These are phyloP conservation scores for Lipomyces yamadae DNA, from an alignment of 805 yeast species.

Conservation along the genomic window DNA sequence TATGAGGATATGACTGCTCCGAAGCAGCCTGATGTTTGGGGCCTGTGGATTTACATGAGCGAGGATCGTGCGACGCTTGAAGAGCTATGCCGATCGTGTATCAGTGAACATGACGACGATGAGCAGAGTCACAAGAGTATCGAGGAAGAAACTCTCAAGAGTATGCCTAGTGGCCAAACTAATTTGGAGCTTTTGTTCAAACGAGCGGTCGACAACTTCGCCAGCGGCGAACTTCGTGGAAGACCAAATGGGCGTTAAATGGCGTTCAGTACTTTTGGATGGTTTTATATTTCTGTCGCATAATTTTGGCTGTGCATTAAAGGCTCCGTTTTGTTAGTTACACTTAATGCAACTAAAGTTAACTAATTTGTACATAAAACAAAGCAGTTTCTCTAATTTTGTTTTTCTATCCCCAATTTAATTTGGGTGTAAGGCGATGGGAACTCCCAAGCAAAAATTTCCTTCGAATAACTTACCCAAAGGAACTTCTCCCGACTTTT, in stretches of 20 bases:
- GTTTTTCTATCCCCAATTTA: no score
- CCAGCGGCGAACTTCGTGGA: conserved; percentile 10
- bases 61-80: conserved; percentile 27
- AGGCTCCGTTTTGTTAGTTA: not conserved
- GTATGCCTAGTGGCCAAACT: conserved; percentile 5
- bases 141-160: conserved; percentile 1
- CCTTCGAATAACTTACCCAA: no score
- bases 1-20: conserved; percentile 27
- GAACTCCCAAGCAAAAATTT: no score
- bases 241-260: not conserved
- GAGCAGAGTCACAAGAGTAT: conserved; percentile 2
- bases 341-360: no score
- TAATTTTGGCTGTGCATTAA: not conserved
- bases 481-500: no score
- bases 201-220: conserved; percentile 26
- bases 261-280: conserved; percentile 10
- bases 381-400: no score
- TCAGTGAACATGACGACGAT: conserved; percentile 10
- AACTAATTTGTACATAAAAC: no score
- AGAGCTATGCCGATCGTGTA: conserved; percentile 15
- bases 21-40: conserved; percentile 35
- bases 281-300: not conserved
- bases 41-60: conserved; percentile 34
- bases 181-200: conserved; percentile 21
- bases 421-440: no score